Evolutionary conservation across 2,329 filamentous ascomycete species (phyloP).

Genomic region (Phyllosticta citrichinensis): DNA sequence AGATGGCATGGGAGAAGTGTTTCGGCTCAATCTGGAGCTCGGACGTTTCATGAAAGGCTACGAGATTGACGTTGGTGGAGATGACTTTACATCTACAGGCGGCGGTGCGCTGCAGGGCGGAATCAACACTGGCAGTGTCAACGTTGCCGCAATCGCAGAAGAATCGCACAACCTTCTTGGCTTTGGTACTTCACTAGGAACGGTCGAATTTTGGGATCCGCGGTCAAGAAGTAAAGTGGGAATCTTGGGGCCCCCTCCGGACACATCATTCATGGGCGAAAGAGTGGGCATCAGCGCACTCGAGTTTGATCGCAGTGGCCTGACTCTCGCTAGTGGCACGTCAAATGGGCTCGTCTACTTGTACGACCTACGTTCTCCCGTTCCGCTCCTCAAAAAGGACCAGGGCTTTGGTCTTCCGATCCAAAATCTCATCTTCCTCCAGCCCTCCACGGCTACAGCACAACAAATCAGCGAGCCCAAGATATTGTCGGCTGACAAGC

Average conservation of each 20-base stretch:
- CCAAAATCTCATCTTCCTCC: conserved; percentile 64
- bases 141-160: conserved; percentile 78
- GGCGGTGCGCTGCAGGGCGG: conserved; percentile 76
- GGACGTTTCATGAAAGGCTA: conserved; percentile 93
- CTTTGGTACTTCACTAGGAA: conserved; percentile 91
- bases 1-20: conserved; percentile 85
- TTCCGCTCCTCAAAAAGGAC: conserved; percentile 80
- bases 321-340: conserved; percentile 80
- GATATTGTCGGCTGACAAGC: conserved; percentile 83
- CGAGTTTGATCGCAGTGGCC: conserved; percentile 72
- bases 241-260: conserved; percentile 51
- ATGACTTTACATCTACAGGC: conserved; percentile 57
- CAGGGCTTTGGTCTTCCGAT: conserved; percentile 93
- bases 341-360: conserved; percentile 79
- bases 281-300: conserved; percentile 69
- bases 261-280: conserved; percentile 22
- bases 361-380: conserved; percentile 82
- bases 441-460: conserved; percentile 53
- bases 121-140: conserved; percentile 75
- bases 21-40: conserved; percentile 79
- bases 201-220: conserved; percentile 93
- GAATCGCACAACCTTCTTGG: conserved; percentile 81
- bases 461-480: conserved; percentile 61
- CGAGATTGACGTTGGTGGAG: conserved; percentile 78
- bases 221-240: conserved; percentile 74